Base-by-base conservation (phyloP, 2,329 filamentous ascomycete genomes). In the Fusarium napiforme region DNA sequence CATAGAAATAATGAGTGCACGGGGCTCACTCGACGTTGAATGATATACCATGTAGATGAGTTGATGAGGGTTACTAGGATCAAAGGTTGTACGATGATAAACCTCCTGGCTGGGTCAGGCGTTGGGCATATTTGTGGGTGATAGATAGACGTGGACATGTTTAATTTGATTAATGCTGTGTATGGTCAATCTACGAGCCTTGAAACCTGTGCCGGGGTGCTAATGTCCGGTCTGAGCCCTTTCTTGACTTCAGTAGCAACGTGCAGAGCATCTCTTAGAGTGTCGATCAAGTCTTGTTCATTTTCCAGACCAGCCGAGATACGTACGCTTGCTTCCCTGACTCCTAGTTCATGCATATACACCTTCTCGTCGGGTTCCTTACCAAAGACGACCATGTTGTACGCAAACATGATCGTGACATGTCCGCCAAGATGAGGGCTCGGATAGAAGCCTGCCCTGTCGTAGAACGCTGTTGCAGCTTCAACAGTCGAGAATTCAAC, bases 361-460 rank as follows among this genome's bases (percentile, higher is more conserved):
- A 75, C 80, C 7, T 77, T 79, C 57, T 83, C 80, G 15, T 83
- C 80, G 9, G 79, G 72, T 32, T 82, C 81, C 60, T 81, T 83
- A 7, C 82, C 81, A 71, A 84, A 87, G 7, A 84, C 77, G n/a
- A 83, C 73, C 69, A 84, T 81, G 64, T 84, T 85, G 72, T 87
- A 89, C 0, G 86, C 81, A 39, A 88, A 69, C 36, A 83, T 82
- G 5, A 90, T 79, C 15, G 87, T 89, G 59, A 84, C 79, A 71
- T 87, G 86, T 0, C 86, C 88, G 2, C 87, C 88, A 0, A 90
- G 80, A 72, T 89, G 87, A 3, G 88, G 87, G 1, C 87, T 87
- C 3, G 85, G 82, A 72, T 87, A 86, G 64, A 88, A 82, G 19
- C 84, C 81, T 10, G 87, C 76, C 34, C 78, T 80, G 64, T 90